Evolutionary conservation across 331 rosid genomes (phyloP), one percentile per base, ranked within the genome.

Genomic region (Malus hybrid): DNA sequence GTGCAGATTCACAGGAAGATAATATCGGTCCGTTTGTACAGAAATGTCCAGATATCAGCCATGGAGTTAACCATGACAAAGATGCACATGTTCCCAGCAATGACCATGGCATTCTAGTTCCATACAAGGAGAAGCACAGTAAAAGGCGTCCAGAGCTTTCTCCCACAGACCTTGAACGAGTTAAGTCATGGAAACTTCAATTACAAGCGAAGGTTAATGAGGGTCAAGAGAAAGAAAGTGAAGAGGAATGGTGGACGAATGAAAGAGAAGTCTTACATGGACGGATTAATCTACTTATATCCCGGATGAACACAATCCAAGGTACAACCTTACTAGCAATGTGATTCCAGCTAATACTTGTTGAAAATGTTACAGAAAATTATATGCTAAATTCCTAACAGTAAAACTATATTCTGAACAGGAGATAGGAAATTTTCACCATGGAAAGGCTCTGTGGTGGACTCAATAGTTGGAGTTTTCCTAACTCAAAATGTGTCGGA

Each of bases 381-480:
- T 50, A 29, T 46, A 63, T 34, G 7, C 18, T 14, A 9, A 36
- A 20, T 31, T 10, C 29, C 46, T 54, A 72, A 62, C 14, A 33
- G 73, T 69, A 36, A 14, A 73, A 71, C 14, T 27, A 22, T 76
- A 67, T 79, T 13, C 67, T 70, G 59, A 80, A 73, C 87, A 93
- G 97, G 98, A 71, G 89, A 90, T 79, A 87, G 98, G 64, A 80
- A 84, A 28, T 93, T 89, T 78, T 93, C 98, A 50, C 80, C 64
- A 68, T 91, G 97, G 98, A 92, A 88, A 86, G 97, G 97, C 46
- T 93, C 98, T 29, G 98, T 90, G 22, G 83, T 91, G 66, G 98
- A 93, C 83, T 93, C 98, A 4, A 88, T 90, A 10, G 73, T 91
- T 46, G 98, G 97, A 64, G 96, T 93, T 76, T 93, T 91, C 78